These are phyloP conservation scores for Spizellomyces sp. DNA, from an alignment of 192 early-diverging fungal genomes.

Conservation along the genomic window DNA sequence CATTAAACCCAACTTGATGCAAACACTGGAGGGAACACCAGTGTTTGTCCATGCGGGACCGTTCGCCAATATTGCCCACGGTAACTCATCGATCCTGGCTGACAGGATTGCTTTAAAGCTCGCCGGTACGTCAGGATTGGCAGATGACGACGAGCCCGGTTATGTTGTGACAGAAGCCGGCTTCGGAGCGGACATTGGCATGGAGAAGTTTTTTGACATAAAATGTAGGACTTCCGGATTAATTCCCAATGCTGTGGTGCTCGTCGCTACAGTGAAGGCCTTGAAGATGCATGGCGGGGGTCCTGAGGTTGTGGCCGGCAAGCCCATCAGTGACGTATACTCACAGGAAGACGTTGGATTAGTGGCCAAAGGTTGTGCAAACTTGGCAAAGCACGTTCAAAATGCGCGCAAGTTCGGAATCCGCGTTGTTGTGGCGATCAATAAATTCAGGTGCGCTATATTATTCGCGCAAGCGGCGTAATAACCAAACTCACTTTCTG, in stretches of 20 bases:
- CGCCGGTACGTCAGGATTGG: constrained; percentile 68
- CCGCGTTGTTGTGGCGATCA: constrained; percentile 90
- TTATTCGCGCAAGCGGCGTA: constrained; percentile 19
- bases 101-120: constrained; percentile 95
- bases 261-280: constrained; percentile 92
- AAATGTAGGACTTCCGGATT: constrained; percentile 92
- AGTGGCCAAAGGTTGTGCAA: constrained; percentile 79
- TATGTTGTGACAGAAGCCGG: constrained; percentile 99
- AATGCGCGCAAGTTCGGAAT: constrained; percentile 90
- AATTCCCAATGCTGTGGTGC: constrained; percentile 85
- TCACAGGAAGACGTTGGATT: constrained; percentile 85
- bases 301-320: constrained; percentile 88
- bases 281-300: constrained; percentile 99
- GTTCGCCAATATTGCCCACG: constrained; percentile 99
- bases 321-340: constrained; percentile 88
- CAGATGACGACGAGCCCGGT: constrained; percentile 53
- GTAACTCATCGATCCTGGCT: constrained; percentile 95
- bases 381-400: constrained; percentile 88
- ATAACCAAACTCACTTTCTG: not conserved
- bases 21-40: constrained; percentile 98
- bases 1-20: constrained; percentile 98
- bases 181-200: constrained; percentile 99
- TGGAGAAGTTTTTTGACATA: constrained; percentile 99
- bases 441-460: constrained; percentile 69
- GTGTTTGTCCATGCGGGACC: constrained; percentile 99